Conservation (phyloP, 495 filamentous ascomycete species). For the Neurospora sp. region DNA sequence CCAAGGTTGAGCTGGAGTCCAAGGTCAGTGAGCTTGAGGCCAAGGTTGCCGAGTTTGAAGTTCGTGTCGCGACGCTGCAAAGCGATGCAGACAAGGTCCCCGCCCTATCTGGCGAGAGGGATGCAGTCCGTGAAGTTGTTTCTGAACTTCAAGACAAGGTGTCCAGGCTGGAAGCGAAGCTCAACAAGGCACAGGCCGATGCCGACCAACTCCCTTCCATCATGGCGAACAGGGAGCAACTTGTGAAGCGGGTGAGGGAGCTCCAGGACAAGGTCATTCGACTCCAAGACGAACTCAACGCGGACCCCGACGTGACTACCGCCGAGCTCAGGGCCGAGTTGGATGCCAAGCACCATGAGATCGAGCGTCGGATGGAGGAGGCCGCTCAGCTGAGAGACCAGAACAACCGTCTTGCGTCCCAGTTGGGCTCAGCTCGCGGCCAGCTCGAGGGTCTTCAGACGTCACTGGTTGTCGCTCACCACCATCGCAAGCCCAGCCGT, state of each 20-base stretch:
- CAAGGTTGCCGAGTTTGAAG: slow-evolving; percentile 11
- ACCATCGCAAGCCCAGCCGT: slow-evolving; percentile 11
- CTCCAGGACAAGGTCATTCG: slow-evolving; percentile 17
- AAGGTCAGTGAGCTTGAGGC: slow-evolving; percentile 16
- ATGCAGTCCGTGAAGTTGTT: slow-evolving; percentile 17
- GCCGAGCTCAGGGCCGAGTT: slow-evolving; percentile 19
- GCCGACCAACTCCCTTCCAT: slow-evolving; percentile 24
- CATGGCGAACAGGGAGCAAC: slow-evolving; percentile 19
- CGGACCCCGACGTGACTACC: slow-evolving; percentile 14
- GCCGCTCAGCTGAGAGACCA: slow-evolving; percentile 15
- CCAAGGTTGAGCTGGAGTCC: slow-evolving; percentile 17
- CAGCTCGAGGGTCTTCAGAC: slow-evolving; percentile 13
- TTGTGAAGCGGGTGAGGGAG: slow-evolving; percentile 13
- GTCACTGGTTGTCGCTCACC: slow-evolving; percentile 14
- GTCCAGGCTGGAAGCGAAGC: slow-evolving; percentile 16
- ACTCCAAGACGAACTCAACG: slow-evolving; percentile 17
- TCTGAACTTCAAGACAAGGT: slow-evolving; percentile 18
- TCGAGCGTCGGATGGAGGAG: slow-evolving; percentile 17
- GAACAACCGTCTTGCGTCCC: slow-evolving; percentile 15
- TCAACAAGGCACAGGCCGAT: slow-evolving; percentile 17
- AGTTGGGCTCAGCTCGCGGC: slow-evolving; percentile 17
- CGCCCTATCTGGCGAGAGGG: slow-evolving; percentile 14
- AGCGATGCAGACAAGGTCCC: slow-evolving; percentile 18
- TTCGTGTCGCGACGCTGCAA: slow-evolving; percentile 14
- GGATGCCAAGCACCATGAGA: slow-evolving; percentile 18